phyloP scores from a whole-genome alignment of 495 filamentous ascomycete species.

The Chaetomium cochliodes region DNA sequence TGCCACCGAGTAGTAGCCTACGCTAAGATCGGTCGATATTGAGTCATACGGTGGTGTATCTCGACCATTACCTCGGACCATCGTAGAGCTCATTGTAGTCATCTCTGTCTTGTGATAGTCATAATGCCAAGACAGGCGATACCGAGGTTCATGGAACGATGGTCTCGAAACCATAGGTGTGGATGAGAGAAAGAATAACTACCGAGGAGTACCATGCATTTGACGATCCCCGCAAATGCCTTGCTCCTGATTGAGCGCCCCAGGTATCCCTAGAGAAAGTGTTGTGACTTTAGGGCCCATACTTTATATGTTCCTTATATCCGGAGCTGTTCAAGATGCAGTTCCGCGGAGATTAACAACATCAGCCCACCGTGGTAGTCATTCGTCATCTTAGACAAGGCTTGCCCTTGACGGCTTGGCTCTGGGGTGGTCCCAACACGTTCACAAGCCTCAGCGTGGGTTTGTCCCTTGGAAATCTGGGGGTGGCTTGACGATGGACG shows the following conservation, averaged over 20 bases:
- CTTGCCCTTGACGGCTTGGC: conserved; percentile 9
- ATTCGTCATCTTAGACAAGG: conserved; percentile 9
- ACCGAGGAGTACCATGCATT: neutral
- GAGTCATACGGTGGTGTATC: neutral
- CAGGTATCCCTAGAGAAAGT: too few relatives aligned
- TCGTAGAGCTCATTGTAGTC: neutral
- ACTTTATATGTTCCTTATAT: too few relatives aligned
- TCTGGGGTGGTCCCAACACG: neutral
- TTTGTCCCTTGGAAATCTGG: conserved; percentile 15
- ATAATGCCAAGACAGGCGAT: neutral
- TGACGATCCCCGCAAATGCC: neutral
- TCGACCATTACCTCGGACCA: neutral
- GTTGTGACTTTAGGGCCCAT: too few relatives aligned
- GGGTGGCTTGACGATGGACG: conserved; percentile 15
- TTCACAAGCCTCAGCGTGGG: neutral
- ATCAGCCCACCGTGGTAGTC: neutral
- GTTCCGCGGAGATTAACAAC: neutral
- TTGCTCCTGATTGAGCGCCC: too few relatives aligned
- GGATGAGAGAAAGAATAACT: neutral
- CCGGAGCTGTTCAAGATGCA: too few relatives aligned
- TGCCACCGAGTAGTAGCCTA: too few relatives aligned
- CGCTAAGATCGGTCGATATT: too few relatives aligned
- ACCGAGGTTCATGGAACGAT: neutral
- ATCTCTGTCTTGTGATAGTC: neutral
- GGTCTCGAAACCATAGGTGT: neutral